Evolutionary conservation across 805 yeast species (phyloP).

Genomic region (Yarrowia keelungensis): DNA sequence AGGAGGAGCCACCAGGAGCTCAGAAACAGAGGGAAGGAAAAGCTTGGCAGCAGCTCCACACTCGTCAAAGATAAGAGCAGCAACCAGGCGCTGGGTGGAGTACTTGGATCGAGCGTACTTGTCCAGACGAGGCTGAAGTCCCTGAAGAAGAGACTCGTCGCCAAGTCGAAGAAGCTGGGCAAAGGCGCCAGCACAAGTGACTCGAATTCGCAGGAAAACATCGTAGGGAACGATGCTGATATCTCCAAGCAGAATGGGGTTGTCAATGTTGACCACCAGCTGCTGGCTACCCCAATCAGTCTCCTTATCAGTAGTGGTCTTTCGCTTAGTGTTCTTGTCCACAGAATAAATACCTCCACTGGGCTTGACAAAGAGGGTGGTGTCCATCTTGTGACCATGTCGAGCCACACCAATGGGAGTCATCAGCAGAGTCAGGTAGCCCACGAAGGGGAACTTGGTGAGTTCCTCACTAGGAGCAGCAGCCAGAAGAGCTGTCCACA

Average conservation of each 20-base stretch:
- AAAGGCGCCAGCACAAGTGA: conserved; percentile 75
- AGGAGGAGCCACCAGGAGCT: conserved; percentile 1
- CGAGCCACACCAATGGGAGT: conserved; percentile 96
- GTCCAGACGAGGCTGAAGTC: conserved; percentile 43
- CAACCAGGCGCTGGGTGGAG: conserved; percentile 79
- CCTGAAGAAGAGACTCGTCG: conserved; percentile 40
- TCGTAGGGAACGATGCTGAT: conserved; percentile 82
- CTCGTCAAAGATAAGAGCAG: conserved; percentile 74
- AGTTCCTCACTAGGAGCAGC: conserved; percentile 42
- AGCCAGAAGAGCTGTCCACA: conserved; percentile 63
- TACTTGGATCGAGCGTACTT: conserved; percentile 64
- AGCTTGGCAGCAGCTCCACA: conserved; percentile 48
- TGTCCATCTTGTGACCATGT: conserved; percentile 83
- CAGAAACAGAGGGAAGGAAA: not conserved
- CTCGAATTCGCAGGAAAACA: conserved; percentile 73
- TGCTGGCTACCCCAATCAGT: conserved; percentile 37
- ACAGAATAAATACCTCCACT: conserved; percentile 61
- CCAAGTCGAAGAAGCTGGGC: conserved; percentile 58
- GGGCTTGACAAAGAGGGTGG: conserved; percentile 76
- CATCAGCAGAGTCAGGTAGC: conserved; percentile 65
- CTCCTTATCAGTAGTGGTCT: conserved; percentile 19
- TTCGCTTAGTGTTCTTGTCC: conserved; percentile 33
- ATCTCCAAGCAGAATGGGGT: conserved; percentile 91
- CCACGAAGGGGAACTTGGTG: conserved; percentile 43
- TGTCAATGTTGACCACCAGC: conserved; percentile 76